These are phyloP conservation scores for Fusarium xyrophilum DNA, from an alignment of 2,329 filamentous ascomycete species.

Conservation along the genomic window DNA sequence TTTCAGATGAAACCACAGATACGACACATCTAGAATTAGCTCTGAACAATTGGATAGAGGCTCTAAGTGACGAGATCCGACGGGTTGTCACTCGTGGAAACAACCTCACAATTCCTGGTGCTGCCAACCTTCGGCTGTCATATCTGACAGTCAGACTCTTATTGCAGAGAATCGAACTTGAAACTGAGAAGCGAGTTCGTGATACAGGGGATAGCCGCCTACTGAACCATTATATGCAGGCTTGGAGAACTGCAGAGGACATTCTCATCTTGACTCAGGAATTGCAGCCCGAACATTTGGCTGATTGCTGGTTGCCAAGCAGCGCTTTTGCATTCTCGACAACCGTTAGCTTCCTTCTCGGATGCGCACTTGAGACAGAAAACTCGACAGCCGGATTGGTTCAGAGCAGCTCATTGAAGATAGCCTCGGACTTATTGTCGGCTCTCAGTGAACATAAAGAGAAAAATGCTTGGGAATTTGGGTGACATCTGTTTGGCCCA, in stretches of 20 bases:
- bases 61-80: conserved; percentile 48
- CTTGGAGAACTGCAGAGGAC: conserved; percentile 55
- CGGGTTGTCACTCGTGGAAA: conserved; percentile 52
- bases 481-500: conserved; percentile 58
- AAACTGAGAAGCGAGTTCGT: conserved; percentile 46
- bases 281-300: conserved; percentile 51
- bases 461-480: conserved; percentile 57
- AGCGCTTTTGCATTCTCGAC: conserved; percentile 57
- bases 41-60: conserved; percentile 55
- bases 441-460: conserved; percentile 51
- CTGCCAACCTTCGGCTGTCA: conserved; percentile 58
- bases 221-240: conserved; percentile 49
- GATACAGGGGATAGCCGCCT: conserved; percentile 33
- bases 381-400: conserved; percentile 46
- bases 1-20: conserved; percentile 38
- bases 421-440: conserved; percentile 52
- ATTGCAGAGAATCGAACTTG: conserved; percentile 55
- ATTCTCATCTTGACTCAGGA: conserved; percentile 58
- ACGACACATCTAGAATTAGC: conserved; percentile 47
- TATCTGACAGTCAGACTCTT: conserved; percentile 58
- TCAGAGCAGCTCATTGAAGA: conserved; percentile 50
- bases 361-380: conserved; percentile 55
- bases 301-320: conserved; percentile 59
- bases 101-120: conserved; percentile 51
- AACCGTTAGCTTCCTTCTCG: conserved; percentile 58